A percentile compares a stretch with the other conserved stretches of the same genome.
These are phyloP conservation scores for Globisporangium parvum DNA, from an alignment of 352 stramenopile species.

Conservation along the genomic window DNA sequence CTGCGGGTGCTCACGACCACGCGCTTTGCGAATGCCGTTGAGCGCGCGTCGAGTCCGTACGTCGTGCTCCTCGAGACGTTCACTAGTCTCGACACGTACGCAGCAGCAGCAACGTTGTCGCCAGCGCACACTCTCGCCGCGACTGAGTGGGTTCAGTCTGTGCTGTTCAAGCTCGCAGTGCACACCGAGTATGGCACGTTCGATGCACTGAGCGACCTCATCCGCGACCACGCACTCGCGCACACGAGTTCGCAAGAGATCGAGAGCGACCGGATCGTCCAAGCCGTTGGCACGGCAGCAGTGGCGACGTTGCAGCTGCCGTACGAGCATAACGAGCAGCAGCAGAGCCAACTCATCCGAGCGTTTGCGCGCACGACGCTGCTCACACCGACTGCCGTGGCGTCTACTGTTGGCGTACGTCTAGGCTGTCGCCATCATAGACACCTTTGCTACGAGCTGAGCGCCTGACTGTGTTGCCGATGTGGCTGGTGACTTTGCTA, in stretches of 20 bases:
- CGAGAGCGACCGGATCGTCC: constrained; percentile 20
- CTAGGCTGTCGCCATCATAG: background rate
- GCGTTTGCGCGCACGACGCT: constrained; percentile 28
- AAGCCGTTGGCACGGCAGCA: constrained; percentile 21
- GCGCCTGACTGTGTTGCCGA: background rate
- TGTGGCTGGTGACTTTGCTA: background rate
- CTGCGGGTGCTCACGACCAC: constrained; percentile 27
- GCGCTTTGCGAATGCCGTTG: constrained; percentile 4
- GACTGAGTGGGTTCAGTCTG: background rate
- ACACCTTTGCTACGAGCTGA: background rate
- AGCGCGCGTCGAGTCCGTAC: constrained; percentile 35
- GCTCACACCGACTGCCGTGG: constrained; percentile 19
- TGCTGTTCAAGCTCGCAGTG: constrained; percentile 27
- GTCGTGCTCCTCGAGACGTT: constrained; percentile 45
- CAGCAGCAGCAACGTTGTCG: constrained; percentile 11
- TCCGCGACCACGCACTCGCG: constrained; percentile 13
- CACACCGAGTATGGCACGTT: constrained; percentile 22
- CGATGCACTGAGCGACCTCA: constrained; percentile 26
- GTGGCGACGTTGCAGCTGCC: constrained; percentile 16
- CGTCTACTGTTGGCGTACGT: constrained; percentile 16
- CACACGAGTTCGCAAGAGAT: constrained; percentile 4
- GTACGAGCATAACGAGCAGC: constrained; percentile 2
- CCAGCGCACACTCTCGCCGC: constrained; percentile 4
- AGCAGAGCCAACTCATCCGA: constrained; percentile 3
- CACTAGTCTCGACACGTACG: constrained; percentile 24